A percentile compares a stretch with the other conserved stretches of the same genome.
These are phyloP conservation scores for Cryptococcus maquisensis DNA, from an alignment of 1,284 basidiomycete species.

Conservation along the genomic window DNA sequence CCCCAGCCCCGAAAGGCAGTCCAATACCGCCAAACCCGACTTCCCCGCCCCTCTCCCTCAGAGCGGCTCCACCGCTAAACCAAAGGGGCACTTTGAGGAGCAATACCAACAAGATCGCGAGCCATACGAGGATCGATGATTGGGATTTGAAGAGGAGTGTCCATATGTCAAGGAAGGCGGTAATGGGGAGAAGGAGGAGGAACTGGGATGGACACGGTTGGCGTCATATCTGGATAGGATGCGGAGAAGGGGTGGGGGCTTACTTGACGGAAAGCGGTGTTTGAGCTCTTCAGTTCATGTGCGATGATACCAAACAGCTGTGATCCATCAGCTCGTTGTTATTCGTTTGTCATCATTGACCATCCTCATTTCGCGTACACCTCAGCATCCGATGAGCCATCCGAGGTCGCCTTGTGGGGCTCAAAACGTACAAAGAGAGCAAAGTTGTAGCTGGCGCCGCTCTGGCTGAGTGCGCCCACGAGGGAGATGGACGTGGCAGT, in stretches of 20 bases:
- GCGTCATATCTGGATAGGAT: neutral
- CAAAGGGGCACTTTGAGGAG: constrained; percentile 37
- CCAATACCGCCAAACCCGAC: constrained; percentile 14
- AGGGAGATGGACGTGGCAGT: constrained; percentile 30
- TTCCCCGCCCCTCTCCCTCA: constrained; percentile 39
- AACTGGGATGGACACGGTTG: constrained; percentile 18
- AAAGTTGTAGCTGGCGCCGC: constrained; percentile 35
- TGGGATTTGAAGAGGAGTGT: constrained; percentile 10
- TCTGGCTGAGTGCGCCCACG: constrained; percentile 16
- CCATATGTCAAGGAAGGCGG: constrained; percentile 30
- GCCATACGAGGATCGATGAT: constrained; percentile 12
- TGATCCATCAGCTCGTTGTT: constrained; percentile 2
- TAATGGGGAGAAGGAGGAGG: constrained; percentile 27
- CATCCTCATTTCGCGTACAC: neutral
- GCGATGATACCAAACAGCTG: constrained; percentile 42
- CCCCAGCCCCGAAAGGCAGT: constrained; percentile 1
- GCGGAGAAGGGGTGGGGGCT: neutral
- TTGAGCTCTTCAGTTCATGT: constrained; percentile 31
- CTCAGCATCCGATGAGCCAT: neutral
- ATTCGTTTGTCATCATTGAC: neutral
- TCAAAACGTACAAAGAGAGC: constrained; percentile 33
- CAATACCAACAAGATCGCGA: constrained; percentile 21
- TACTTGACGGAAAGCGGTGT: constrained; percentile 25
- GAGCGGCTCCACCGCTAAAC: constrained; percentile 23
- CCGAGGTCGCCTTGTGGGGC: neutral